Base-by-base conservation (phyloP, 768 basidiomycete genomes). In the Pleurotus citrinopileatus region DNA sequence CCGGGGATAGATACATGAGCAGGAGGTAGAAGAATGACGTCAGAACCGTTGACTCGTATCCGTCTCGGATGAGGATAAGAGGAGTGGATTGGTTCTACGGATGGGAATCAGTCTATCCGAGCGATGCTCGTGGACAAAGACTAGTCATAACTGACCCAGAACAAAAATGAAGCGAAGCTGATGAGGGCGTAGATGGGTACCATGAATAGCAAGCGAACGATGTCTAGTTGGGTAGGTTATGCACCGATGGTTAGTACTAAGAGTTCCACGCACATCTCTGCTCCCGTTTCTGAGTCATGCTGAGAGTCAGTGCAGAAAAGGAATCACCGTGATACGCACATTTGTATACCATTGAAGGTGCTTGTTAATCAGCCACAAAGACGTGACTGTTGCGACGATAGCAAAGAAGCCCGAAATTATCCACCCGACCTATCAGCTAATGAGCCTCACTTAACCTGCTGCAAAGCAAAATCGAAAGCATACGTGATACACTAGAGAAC, bases 21-120 rank as follows among this genome's bases (percentile, higher is more conserved):
- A 92, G 76, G 27, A 92, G 77, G 62, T 88, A 89, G 69, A 92
- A 90, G 74, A 91, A 91, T 2, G 87, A 75, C 0, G 84, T 86
- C 55, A 92, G 71, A 10, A 90, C 83, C 34, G 85, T 81, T 9
- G 87, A 81, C 72, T 91, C 89, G 67, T 90, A 91, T 57, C 80
- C 78, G 63, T 90, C 89, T 42, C 88, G 79, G 48, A 88, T 66
- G 42, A 91, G 77, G 37, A 89, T 76, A 23, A 88, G 69, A 2
- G 86, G 83, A 0, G 87, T 84, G 1, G 88, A 78, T 53, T 88
- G 79, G 55, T 86, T 82, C 82, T 86, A 46, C n/a, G n/a, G n/a
- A n/a, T n/a, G n/a, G 22, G 38, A 57, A 53, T 54, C 40, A 57
- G 15, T 43, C 19, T 52, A 36, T 2, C 10, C 34, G 15, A 28